Conservation (phyloP, 2,329 filamentous ascomycete genomes). For the Purpureocillium lavendulum region DNA sequence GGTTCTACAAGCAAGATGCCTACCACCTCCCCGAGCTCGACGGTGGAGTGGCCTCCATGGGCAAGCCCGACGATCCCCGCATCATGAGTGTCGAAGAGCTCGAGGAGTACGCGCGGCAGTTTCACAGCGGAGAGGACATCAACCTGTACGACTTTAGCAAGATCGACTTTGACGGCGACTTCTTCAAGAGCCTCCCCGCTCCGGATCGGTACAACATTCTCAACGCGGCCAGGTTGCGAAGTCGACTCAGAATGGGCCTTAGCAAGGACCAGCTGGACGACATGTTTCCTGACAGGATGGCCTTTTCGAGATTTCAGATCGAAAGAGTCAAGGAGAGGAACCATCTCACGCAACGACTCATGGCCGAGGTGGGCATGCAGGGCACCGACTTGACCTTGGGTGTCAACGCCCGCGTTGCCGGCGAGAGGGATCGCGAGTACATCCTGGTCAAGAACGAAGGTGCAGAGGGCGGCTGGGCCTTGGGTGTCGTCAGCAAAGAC, state of each 20-base stretch:
- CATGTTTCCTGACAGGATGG: slow-evolving; percentile 98
- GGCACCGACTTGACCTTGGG: slow-evolving; percentile 63
- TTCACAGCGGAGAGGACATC: slow-evolving; percentile 86
- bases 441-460: slow-evolving; percentile 93
- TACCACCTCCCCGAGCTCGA: slow-evolving; percentile 90
- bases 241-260: slow-evolving; percentile 86
- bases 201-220: slow-evolving; percentile 95
- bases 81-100: slow-evolving; percentile 95
- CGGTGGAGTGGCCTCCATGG: slow-evolving; percentile 74
- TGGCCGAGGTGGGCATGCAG: slow-evolving; percentile 89
- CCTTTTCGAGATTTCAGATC: slow-evolving; percentile 92
- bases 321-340: slow-evolving; percentile 90
- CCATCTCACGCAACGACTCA: slow-evolving; percentile 85
- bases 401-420: slow-evolving; percentile 59
- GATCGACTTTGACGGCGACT: slow-evolving; percentile 94
- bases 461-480: slow-evolving; percentile 89
- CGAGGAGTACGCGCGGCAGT: slow-evolving; percentile 88
- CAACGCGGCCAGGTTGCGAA: slow-evolving; percentile 83
- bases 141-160: slow-evolving; percentile 94
- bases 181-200: slow-evolving; percentile 84
- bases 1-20: slow-evolving; percentile 85
- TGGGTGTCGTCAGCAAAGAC: slow-evolving; percentile 84
- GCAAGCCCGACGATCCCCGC: slow-evolving; percentile 80
- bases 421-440: slow-evolving; percentile 88
- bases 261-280: slow-evolving; percentile 91